Evolutionary conservation across 225 moss, liverwort and hornwort genomes (phyloP), one percentile per base, ranked within the genome.

Genomic region (Sphagnum tenellum): DNA sequence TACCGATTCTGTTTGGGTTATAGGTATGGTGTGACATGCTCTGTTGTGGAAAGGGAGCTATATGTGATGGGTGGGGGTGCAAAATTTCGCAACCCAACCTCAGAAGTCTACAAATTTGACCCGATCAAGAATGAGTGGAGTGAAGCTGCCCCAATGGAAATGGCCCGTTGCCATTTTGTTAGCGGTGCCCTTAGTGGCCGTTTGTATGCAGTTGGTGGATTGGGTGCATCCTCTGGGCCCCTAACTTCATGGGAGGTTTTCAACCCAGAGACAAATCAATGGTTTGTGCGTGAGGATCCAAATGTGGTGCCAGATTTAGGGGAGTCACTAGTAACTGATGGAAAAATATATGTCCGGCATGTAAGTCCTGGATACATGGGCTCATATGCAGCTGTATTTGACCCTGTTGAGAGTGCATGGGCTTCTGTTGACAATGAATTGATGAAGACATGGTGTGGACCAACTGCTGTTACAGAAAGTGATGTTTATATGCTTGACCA

Each of bases 401-500:
- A 81, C 66, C 76, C 78, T 57, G 67, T 70, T 50, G 65, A 76
- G 48, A 76, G 78, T 62, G 65, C 68, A 6, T 87, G 87, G 87
- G 74, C 72, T 45, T 59, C 70, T 11, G 76, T 83, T 10, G 72
- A 83, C 60, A 72, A 83, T 50, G 83, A 83, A 44, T 76, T 87
- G 78, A 81, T 83, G 12, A 77, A 69, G 61, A 61, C 75, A 14
- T 87, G 87, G 87, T 74, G 78, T 61, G 87, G 87, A 56, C 81
- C 83, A 11, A 78, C 83, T 44, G 70, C 73, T 51, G 76, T 81
- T 46, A 71, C 78, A 3, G 77, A 64, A 60, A 66, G 72, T 2
- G 78, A 79, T 61, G 69, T 87, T 4, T 87, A 74, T 66, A 81
- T 87, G 83, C 73, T 87, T 60, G 87, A 87, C 70, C 83, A 83